Percentiles rank a stretch among this genome's conserved stretches.
Conservation (phyloP, 495 filamentous ascomycete species). For the Melanomma pulvis-pyrius region DNA sequence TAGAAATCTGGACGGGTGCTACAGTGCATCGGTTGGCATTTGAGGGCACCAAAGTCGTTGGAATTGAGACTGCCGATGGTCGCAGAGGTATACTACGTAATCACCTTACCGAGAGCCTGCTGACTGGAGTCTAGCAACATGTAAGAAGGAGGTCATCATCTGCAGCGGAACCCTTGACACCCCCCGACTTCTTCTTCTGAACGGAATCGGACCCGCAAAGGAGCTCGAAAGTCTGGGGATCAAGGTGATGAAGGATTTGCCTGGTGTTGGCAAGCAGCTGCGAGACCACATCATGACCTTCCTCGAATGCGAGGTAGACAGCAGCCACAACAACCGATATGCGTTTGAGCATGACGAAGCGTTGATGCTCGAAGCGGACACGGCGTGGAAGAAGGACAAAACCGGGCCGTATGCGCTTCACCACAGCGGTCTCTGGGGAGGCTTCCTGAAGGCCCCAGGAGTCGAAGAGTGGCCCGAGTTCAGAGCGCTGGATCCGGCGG, state of each 20-base stretch:
- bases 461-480: slow-evolving; percentile 25
- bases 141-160: slow-evolving; percentile 54
- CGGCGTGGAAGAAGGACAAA: slow-evolving; percentile 24
- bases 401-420: slow-evolving; percentile 22
- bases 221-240: slow-evolving; percentile 68
- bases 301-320: slow-evolving; percentile 27
- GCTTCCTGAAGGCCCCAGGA: slow-evolving; percentile 24
- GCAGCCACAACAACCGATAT: slow-evolving; percentile 24
- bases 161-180: slow-evolving; percentile 77
- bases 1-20: slow-evolving; percentile 31
- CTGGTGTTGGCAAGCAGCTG: slow-evolving; percentile 77
- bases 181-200: slow-evolving; percentile 70
- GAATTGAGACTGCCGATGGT: slow-evolving; percentile 29
- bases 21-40: slow-evolving; percentile 20
- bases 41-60: slow-evolving; percentile 26
- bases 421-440: slow-evolving; percentile 17
- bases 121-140: slow-evolving; percentile 18
- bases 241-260: slow-evolving; percentile 67
- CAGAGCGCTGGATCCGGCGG: slow-evolving; percentile 14
- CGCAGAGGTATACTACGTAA: slow-evolving; percentile 17
- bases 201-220: slow-evolving; percentile 68
- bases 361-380: slow-evolving; percentile 14
- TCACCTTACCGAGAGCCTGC: not conserved
- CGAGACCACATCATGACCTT: slow-evolving; percentile 60
- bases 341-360: slow-evolving; percentile 26